phyloP scores from a whole-genome alignment of 2,329 filamentous ascomycete genomes.

The Nemania diffusa region DNA sequence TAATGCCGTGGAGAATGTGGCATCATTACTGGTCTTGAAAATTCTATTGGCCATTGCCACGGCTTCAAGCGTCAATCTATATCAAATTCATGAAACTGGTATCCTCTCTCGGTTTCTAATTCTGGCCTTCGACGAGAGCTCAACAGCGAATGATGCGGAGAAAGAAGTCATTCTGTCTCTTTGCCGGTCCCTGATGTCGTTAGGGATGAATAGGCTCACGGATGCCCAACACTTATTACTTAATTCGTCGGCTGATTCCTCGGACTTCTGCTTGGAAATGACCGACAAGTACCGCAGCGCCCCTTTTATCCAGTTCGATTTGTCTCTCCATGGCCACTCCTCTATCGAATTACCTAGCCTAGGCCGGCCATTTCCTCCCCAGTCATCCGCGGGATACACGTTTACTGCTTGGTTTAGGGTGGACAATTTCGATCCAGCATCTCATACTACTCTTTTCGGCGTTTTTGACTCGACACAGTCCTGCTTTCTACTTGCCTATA shows the following conservation, averaged over 20 bases:
- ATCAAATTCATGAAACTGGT: conserved; percentile 76
- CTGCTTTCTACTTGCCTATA: conserved; percentile 92
- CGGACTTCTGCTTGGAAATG: conserved; percentile 78
- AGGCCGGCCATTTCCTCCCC: conserved; percentile 84
- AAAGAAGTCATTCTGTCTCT: conserved; percentile 70
- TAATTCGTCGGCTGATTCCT: conserved; percentile 61
- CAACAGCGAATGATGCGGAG: conserved; percentile 65
- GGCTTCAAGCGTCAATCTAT: conserved; percentile 74
- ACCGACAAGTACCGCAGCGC: conserved; percentile 80
- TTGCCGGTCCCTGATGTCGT: conserved; percentile 74
- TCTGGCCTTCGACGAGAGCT: conserved; percentile 66
- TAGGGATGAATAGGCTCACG: conserved; percentile 82
- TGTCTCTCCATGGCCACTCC: conserved; percentile 86
- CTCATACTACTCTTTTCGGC: conserved; percentile 95
- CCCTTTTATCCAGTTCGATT: conserved; percentile 91
- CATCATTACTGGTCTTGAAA: conserved; percentile 73
- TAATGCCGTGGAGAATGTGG: conserved; percentile 58
- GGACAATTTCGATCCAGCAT: conserved; percentile 83
- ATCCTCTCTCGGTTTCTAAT: conserved; percentile 74
- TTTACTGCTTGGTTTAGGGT: conserved; percentile 90
- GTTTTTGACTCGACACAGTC: conserved; percentile 92
- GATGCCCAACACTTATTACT: conserved; percentile 81
- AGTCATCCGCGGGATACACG: conserved; percentile 84
- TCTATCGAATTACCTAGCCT: conserved; percentile 91
- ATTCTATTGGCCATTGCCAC: conserved; percentile 68